Evolutionary conservation across 1,284 basidiomycete genomes (phyloP).

Genomic region (Tetrapyrgos nigripes): DNA sequence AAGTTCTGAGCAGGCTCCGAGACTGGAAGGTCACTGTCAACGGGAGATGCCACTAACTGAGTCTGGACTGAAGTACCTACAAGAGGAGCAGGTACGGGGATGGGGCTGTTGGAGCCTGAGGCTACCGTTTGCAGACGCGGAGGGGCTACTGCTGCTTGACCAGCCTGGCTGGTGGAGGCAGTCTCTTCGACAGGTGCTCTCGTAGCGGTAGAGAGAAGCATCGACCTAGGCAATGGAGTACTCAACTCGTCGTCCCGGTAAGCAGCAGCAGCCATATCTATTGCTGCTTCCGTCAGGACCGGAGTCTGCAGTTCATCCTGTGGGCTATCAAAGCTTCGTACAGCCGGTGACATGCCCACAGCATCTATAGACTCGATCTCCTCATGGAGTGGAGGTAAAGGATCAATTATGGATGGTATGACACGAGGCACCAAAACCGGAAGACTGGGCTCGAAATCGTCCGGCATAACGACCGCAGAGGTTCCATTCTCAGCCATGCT

Average conservation of each 20-base stretch:
- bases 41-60: conserved; percentile 10
- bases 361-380: background rate
- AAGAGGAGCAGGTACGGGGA: conserved; percentile 22
- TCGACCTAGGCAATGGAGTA: conserved; percentile 5
- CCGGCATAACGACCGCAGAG: background rate
- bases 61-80: conserved; percentile 8
- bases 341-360: background rate
- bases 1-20: conserved; percentile 35
- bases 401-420: background rate
- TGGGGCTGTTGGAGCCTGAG: conserved; percentile 8
- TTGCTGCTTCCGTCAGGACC: background rate
- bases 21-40: conserved; percentile 40
- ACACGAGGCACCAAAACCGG: background rate
- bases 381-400: background rate
- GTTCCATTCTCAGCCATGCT: background rate
- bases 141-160: background rate
- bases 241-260: conserved; percentile 8
- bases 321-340: background rate
- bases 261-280: background rate
- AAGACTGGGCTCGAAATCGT: background rate
- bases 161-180: background rate
- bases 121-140: background rate
- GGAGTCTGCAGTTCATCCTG: conserved; percentile 18
- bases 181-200: background rate
- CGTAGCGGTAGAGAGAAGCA: background rate